A percentile compares a stretch with the other conserved stretches of the same genome.
These are phyloP conservation scores for Tricharina praecox DNA, from an alignment of 495 filamentous ascomycete genomes.

Conservation along the genomic window DNA sequence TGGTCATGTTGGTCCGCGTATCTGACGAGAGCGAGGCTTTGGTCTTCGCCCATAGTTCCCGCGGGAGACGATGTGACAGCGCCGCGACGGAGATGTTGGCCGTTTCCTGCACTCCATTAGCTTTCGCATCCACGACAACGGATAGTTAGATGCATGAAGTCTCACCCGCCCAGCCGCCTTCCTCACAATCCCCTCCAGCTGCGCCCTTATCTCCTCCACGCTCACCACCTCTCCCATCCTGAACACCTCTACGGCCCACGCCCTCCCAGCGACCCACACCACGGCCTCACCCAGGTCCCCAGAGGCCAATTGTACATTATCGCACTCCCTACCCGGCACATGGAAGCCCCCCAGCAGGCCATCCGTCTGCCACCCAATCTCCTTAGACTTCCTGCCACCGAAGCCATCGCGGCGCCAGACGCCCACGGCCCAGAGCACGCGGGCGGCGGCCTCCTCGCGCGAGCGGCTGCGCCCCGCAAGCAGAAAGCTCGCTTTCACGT, in stretches of 20 bases:
- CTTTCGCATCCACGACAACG: too few species aligned
- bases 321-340: neutral
- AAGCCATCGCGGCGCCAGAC: neutral
- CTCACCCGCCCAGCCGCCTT: too few species aligned
- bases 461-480: neutral
- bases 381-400: neutral
- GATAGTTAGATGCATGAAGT: too few species aligned
- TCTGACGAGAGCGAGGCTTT: constrained; percentile 1
- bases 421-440: neutral
- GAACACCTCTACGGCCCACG: constrained; percentile 9
- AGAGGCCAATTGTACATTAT: neutral
- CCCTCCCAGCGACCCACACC: constrained; percentile 8
- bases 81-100: constrained; percentile 7
- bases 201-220: constrained; percentile 5
- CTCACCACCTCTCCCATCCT: neutral
- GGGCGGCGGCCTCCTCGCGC: neutral
- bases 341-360: neutral
- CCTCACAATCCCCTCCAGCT: constrained; percentile 6
- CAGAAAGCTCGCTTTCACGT: neutral
- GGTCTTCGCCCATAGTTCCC: constrained; percentile 6
- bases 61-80: constrained; percentile 13
- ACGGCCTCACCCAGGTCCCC: constrained; percentile 1
- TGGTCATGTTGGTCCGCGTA: neutral
- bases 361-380: neutral
- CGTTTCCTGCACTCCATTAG: neutral